Evolutionary conservation across 192 early-diverging fungal species (phyloP).

Genomic region (Martensiomyces pterosporus): DNA sequence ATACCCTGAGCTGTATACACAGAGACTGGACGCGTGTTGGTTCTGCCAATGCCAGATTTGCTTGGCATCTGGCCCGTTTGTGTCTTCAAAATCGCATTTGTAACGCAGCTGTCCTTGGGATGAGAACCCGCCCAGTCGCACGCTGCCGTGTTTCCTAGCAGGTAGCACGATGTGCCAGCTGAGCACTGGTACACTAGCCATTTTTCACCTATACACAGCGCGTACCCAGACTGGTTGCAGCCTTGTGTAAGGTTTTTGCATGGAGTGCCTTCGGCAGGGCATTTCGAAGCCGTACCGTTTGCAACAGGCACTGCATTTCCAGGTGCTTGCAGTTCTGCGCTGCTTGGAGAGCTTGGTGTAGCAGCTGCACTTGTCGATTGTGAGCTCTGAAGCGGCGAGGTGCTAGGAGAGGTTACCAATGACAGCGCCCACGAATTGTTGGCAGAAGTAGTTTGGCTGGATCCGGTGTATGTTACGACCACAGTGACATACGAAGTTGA

Average conservation of each 20-base stretch:
- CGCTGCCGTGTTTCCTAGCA: constrained; percentile 11
- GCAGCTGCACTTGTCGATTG: too few relatives aligned
- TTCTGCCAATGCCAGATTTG: background rate
- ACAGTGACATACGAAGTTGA: constrained; percentile 19
- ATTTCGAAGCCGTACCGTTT: background rate
- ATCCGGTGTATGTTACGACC: constrained; percentile 11
- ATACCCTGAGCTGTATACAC: constrained; percentile 22
- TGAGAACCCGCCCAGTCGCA: constrained; percentile 30
- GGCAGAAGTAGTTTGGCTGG: background rate
- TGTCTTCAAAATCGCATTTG: constrained; percentile 2
- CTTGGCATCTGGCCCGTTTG: background rate
- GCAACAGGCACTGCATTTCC: too few relatives aligned
- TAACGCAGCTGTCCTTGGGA: constrained; percentile 5
- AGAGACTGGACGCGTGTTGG: constrained; percentile 8
- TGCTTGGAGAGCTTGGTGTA: background rate
- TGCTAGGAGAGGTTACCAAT: background rate
- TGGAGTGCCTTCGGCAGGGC: constrained; percentile 19
- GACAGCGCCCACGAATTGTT: too few relatives aligned
- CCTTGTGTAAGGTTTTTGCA: constrained; percentile 20
- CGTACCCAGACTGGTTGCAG: constrained; percentile 21
- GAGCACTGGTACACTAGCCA: constrained; percentile 30
- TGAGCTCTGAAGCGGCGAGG: too few relatives aligned
- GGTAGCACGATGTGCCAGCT: constrained; percentile 24
- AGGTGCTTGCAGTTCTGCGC: too few relatives aligned
- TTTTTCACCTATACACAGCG: constrained; percentile 20